Conservation (phyloP, 1,284 basidiomycete genomes). For the Cystobasidium pallidum region DNA sequence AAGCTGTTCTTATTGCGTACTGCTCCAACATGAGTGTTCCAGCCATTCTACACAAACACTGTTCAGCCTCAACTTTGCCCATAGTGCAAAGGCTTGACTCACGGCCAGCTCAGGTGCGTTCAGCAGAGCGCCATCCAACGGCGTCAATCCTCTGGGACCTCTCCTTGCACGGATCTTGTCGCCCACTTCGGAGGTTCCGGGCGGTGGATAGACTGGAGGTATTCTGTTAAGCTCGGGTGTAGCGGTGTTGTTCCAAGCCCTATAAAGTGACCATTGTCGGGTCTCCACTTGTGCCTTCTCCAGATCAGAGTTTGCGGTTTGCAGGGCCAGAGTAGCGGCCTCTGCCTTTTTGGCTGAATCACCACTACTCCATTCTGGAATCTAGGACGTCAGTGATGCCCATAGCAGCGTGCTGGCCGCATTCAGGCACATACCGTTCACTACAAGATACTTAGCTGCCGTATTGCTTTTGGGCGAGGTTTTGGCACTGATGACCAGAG, state of each 20-base stretch:
- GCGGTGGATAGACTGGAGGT: conserved; percentile 52
- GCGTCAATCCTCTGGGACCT: conserved; percentile 57
- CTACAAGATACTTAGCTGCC: conserved; percentile 30
- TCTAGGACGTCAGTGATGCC: not conserved
- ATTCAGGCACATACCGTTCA: conserved; percentile 22
- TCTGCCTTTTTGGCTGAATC: conserved; percentile 9
- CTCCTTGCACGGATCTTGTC: conserved; percentile 58
- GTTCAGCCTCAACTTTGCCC: not conserved
- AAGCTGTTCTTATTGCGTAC: conserved; percentile 57
- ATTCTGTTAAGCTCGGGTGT: conserved; percentile 9
- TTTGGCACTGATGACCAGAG: conserved; percentile 37
- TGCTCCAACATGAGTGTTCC: conserved; percentile 59
- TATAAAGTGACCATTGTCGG: conserved; percentile 41
- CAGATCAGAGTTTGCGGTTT: not conserved
- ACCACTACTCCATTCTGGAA: conserved; percentile 20
- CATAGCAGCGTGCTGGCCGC: not conserved
- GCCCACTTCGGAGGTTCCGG: conserved; percentile 55
- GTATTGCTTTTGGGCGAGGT: conserved; percentile 27
- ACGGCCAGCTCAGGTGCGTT: conserved; percentile 56
- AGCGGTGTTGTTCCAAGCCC: conserved; percentile 44
- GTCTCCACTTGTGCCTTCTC: conserved; percentile 15
- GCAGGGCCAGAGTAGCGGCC: not conserved
- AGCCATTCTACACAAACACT: conserved; percentile 53
- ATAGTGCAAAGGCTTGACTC: not conserved
- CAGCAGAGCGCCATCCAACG: conserved; percentile 58